These are phyloP conservation scores for Fusarium stilboides DNA, from an alignment of 2,329 filamentous ascomycete genomes.

Conservation along the genomic window DNA sequence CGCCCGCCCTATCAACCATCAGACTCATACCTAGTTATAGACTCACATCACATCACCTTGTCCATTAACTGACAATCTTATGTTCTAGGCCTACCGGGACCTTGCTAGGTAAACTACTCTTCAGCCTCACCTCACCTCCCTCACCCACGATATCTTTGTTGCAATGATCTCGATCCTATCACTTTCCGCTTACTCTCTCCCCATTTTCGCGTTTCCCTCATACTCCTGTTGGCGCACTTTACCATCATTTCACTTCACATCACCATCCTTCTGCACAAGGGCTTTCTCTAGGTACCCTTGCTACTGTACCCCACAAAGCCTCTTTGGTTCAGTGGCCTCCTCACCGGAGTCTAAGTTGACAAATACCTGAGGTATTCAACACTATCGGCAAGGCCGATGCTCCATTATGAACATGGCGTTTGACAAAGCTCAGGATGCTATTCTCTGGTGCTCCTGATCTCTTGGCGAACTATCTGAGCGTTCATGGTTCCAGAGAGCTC, in stretches of 20 bases:
- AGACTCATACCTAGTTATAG: not conserved
- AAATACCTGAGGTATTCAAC: constrained; percentile 1
- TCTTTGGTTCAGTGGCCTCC: not conserved
- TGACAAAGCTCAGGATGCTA: constrained; percentile 1
- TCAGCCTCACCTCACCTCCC: constrained; percentile 12
- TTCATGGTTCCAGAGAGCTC: constrained; percentile 2
- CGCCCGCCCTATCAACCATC: constrained; percentile 4
- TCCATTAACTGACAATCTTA: constrained; percentile 43
- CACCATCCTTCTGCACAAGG: not conserved
- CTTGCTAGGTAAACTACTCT: constrained; percentile 52
- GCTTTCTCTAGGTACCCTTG: not conserved
- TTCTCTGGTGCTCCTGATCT: not conserved
- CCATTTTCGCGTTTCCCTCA: not conserved
- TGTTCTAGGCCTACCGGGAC: constrained; percentile 57
- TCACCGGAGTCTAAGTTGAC: constrained; percentile 7
- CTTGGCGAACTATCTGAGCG: not conserved
- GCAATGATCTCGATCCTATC: constrained; percentile 14
- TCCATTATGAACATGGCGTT: not conserved
- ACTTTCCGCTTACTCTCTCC: constrained; percentile 1
- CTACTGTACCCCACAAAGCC: not conserved
- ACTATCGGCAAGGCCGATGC: constrained; percentile 27
- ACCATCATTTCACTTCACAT: not conserved
- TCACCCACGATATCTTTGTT: constrained; percentile 2
- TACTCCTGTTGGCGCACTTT: constrained; percentile 12
- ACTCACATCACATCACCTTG: constrained; percentile 2